Evolutionary conservation across 2,329 filamentous ascomycete genomes (phyloP).

Genomic region (Phialemoniopsis sp.): DNA sequence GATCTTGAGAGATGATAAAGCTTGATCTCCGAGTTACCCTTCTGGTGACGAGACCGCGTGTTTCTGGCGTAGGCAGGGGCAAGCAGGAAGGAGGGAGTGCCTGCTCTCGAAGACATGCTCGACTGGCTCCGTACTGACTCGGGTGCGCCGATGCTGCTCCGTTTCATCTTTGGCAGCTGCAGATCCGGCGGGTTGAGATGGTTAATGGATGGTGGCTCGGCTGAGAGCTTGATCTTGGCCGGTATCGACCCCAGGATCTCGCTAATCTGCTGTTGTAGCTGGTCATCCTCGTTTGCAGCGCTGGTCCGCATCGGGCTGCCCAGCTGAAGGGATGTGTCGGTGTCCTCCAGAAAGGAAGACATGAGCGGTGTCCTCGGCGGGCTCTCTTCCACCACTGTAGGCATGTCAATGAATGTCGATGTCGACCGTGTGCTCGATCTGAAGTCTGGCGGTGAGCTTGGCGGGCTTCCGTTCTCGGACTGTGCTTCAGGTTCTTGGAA

Average conservation of each 20-base stretch:
- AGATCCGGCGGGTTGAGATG: slow-evolving; percentile 57
- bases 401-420: slow-evolving; percentile 39
- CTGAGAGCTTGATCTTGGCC: slow-evolving; percentile 70
- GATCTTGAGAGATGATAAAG: slow-evolving; percentile 87
- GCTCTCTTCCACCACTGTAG: slow-evolving; percentile 36
- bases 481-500: slow-evolving; percentile 14
- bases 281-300: slow-evolving; percentile 50
- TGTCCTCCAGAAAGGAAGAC: slow-evolving; percentile 40
- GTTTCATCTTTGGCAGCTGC: slow-evolving; percentile 30
- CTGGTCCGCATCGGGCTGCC: slow-evolving; percentile 26
- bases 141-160: slow-evolving; percentile 4
- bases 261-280: slow-evolving; percentile 76
- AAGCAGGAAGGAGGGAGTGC: slow-evolving; percentile 65
- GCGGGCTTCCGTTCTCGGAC: slow-evolving; percentile 36
- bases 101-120: slow-evolving; percentile 49
- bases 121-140: slow-evolving; percentile 42
- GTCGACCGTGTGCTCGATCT: slow-evolving; percentile 29
- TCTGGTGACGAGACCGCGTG: slow-evolving; percentile 40
- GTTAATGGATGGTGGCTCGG: slow-evolving; percentile 43
- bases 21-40: slow-evolving; percentile 71
- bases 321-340: slow-evolving; percentile 31
- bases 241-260: slow-evolving; percentile 75
- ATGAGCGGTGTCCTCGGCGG: slow-evolving; percentile 36
- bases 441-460: slow-evolving; percentile 42
- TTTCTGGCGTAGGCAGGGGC: slow-evolving; percentile 54